Evolutionary conservation across 2,329 filamentous ascomycete species (phyloP).

Genomic region (Calcarisporium arbuscula): DNA sequence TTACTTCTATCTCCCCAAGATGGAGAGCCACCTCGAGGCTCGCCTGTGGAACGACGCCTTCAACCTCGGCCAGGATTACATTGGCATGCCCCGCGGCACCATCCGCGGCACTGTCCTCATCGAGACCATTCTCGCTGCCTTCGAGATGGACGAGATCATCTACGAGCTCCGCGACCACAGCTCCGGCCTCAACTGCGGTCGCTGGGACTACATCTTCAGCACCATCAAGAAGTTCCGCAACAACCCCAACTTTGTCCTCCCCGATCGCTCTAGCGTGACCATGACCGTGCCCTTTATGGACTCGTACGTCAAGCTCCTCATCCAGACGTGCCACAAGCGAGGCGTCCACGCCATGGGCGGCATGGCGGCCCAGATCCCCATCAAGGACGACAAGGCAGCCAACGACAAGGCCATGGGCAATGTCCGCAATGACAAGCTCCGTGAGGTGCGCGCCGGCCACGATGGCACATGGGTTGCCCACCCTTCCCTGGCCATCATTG

Average conservation of each 20-base stretch:
- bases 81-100: constrained; percentile 82
- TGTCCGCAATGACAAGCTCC: constrained; percentile 90
- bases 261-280: constrained; percentile 83
- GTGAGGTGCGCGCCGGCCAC: constrained; percentile 90
- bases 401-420: constrained; percentile 93
- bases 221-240: constrained; percentile 99
- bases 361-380: constrained; percentile 98
- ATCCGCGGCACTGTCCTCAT: constrained; percentile 94
- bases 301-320: constrained; percentile 88
- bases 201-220: constrained; percentile 99
- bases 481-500: constrained; percentile 82
- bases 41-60: constrained; percentile 97
- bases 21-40: constrained; percentile 96
- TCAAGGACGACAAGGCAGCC: constrained; percentile 86
- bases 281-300: constrained; percentile 99
- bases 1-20: constrained; percentile 98
- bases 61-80: constrained; percentile 90
- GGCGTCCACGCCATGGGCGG: constrained; percentile 99
- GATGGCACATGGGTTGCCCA: constrained; percentile 98
- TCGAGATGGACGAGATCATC: constrained; percentile 99
- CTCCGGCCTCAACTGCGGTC: constrained; percentile 93
- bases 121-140: constrained; percentile 94
- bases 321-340: constrained; percentile 95
- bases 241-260: constrained; percentile 86
- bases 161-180: constrained; percentile 97